Evolutionary conservation across 73 alveolate species (phyloP).

Genomic region (Stentor coeruleus): DNA sequence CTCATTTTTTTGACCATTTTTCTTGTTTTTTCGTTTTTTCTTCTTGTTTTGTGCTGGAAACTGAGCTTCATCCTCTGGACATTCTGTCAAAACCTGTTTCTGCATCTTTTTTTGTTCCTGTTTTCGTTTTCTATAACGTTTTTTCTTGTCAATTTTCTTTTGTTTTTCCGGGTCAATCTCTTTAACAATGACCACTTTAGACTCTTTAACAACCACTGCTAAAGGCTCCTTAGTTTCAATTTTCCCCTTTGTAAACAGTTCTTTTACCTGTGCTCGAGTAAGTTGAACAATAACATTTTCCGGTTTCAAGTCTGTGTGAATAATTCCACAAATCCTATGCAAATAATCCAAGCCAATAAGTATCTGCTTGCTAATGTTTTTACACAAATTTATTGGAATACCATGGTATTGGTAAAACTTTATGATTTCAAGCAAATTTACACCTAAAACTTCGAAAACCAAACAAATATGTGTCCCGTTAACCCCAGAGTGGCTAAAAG

Average conservation of each 20-base stretch:
- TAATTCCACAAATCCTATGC: constrained; percentile 74
- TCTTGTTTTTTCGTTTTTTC: not conserved
- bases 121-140: not conserved
- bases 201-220: not conserved
- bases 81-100: no score
- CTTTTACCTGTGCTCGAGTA: constrained; percentile 65
- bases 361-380: constrained; percentile 71
- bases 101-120: no score
- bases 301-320: constrained; percentile 89
- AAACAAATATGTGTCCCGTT: constrained; percentile 61
- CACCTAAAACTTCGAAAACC: constrained; percentile 96
- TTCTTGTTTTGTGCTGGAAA: no score
- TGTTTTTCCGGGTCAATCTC: not conserved
- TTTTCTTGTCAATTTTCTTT: no score
- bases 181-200: not conserved
- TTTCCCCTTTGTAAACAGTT: constrained; percentile 53
- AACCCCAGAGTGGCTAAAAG: constrained; percentile 47
- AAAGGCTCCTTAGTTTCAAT: not conserved
- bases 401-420: constrained; percentile 52
- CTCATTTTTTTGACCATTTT: not conserved
- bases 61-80: no score
- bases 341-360: constrained; percentile 85
- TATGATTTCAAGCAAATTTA: constrained; percentile 70
- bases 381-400: not conserved
- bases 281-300: constrained; percentile 79